Evolutionary conservation across 1,284 basidiomycete species (phyloP), one percentile per base, ranked within the genome.

Genomic region (Pseudozyma thailandica): DNA sequence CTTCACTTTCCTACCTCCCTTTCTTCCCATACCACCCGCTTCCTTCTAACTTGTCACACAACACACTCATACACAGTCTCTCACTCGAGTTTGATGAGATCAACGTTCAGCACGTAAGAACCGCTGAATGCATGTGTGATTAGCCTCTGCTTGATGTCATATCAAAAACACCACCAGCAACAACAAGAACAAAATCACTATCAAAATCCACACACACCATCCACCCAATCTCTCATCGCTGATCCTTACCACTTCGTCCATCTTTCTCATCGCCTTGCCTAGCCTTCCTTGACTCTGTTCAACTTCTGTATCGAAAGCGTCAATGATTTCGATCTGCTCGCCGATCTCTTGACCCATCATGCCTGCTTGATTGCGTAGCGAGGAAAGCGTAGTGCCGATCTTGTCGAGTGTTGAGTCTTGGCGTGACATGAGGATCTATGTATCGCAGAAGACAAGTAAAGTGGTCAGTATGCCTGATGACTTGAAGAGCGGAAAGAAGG

Each of bases 131-230:
- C 39, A 21, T 41, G 18, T 23, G 18, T 18, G 18, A 31, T 31
- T 7, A 31, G 30, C 30, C 12, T 38, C 9, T 38, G 37, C 7
- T 18, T 6, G 15, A 8, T 6, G 13, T 63, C 54, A 74, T 68
- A 75, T 72, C 54, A 75, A 54, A 44, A 75, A 56, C 23, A 68
- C 73, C 15, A 75, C 56, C 41, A 75, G 41, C 21, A 75, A 43
- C 28, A 75, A 42, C 33, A 75, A 48, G 38, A 75, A 69, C 46
- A 75, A 50, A n/a, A 68, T 52, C 39, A 74, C 66, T 21, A 82
- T 69, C 48, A 82, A 60, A 18, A 82, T 65, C 80, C 80, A 82
- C 5, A 81, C 78, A 50, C 79, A 81, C 80, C 80, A 82, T 6
- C 80, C 80, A 9, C 78, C 75, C 28, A 80, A 48, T n/a, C 77